phyloP scores from a whole-genome alignment of 1,284 basidiomycete genomes.

The Pulchroboletus neoregius region DNA sequence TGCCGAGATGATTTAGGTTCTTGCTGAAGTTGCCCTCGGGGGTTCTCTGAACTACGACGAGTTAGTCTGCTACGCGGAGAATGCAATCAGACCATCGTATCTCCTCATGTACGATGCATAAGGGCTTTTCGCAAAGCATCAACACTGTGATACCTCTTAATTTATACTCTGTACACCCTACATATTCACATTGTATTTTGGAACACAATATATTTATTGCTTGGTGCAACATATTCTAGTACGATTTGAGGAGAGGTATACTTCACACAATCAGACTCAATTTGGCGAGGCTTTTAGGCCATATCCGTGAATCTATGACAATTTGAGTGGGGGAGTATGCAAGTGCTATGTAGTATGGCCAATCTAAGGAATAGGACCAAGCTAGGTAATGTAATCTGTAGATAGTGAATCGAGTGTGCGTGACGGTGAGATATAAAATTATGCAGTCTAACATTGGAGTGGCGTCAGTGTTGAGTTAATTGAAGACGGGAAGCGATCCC shows the following conservation, averaged over 20 bases:
- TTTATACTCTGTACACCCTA: constrained; percentile 5
- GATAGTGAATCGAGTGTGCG: constrained; percentile 8
- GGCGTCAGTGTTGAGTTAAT: not conserved
- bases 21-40: constrained; percentile 50
- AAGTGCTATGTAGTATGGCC: constrained; percentile 24
- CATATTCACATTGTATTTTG: not conserved
- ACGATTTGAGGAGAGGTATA: too few species aligned
- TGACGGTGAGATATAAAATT: constrained; percentile 19
- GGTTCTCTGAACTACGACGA: constrained; percentile 62
- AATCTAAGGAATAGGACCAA: constrained; percentile 35
- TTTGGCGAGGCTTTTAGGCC: not conserved
- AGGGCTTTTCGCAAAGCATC: not conserved
- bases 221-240: too few species aligned
- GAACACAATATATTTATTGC: constrained; percentile 16
- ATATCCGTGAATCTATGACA: constrained; percentile 5
- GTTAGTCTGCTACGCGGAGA: constrained; percentile 59
- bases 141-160: too few species aligned
- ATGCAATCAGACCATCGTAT: constrained; percentile 62
- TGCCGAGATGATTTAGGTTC: constrained; percentile 38
- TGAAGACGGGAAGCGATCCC: not conserved
- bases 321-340: constrained; percentile 34
- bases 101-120: constrained; percentile 57
- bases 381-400: constrained; percentile 21
- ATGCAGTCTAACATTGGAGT: constrained; percentile 21
- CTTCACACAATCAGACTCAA: not conserved